A percentile compares a stretch with the other conserved stretches of the same genome.
These are phyloP conservation scores for Nakazawaea laoshanensis DNA, from an alignment of 805 yeast genomes.

Conservation along the genomic window DNA sequence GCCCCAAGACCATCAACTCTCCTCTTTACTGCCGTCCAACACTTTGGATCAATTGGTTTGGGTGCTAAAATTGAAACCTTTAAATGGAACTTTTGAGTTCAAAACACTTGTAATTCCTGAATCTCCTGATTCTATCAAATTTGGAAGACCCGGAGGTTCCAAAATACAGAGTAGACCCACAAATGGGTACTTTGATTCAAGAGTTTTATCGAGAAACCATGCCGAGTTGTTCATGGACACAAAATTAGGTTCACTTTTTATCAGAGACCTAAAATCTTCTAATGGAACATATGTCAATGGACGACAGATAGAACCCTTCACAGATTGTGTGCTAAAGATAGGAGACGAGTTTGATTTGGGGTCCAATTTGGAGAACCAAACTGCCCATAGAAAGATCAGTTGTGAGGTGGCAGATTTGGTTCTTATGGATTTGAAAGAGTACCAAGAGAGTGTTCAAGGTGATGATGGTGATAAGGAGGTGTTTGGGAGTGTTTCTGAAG, in stretches of 20 bases:
- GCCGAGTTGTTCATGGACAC: constrained; percentile 81
- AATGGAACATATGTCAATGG: constrained; percentile 93
- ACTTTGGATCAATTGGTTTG: constrained; percentile 32
- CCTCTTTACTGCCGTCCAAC: constrained; percentile 7
- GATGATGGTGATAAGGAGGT: constrained; percentile 15
- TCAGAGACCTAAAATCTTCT: constrained; percentile 82
- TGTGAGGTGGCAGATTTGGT: constrained; percentile 73
- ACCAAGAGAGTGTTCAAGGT: constrained; percentile 15
- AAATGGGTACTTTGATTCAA: constrained; percentile 90
- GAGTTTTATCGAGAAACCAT: constrained; percentile 89
- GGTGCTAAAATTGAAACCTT: constrained; percentile 63
- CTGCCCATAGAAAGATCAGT: constrained; percentile 78
- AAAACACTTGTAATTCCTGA: constrained; percentile 76
- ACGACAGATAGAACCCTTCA: constrained; percentile 52
- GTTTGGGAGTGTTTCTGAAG: constrained; percentile 25
- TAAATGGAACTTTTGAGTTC: constrained; percentile 75
- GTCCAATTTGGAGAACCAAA: constrained; percentile 66
- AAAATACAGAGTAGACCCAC: constrained; percentile 50
- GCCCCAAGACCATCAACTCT: constrained; percentile 11
- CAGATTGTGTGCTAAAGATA: constrained; percentile 56
- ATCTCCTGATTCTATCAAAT: constrained; percentile 71
- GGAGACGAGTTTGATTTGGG: constrained; percentile 92
- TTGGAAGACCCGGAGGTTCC: constrained; percentile 84
- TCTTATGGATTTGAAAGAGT: constrained; percentile 34
- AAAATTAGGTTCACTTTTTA: constrained; percentile 37